Evolutionary conservation across 1,284 basidiomycete species (phyloP).

Genomic region (Rugosomyces carneus): DNA sequence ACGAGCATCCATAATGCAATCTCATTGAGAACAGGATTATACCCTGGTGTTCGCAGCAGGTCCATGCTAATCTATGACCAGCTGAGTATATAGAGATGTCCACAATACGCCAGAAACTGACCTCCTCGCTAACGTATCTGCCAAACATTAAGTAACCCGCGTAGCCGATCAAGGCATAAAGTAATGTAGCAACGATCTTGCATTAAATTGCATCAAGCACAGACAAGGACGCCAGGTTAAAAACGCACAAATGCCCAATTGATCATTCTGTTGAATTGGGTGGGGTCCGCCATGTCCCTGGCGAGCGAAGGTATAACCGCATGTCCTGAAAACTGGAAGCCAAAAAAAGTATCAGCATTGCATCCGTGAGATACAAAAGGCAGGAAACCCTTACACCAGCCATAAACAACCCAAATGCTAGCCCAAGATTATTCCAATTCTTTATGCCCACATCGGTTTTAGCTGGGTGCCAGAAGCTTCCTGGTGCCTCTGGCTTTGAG

Average conservation of each 20-base stretch:
- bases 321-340: slow-evolving; percentile 78
- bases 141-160: slow-evolving; percentile 95
- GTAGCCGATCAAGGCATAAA: slow-evolving; percentile 79
- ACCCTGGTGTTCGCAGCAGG: slow-evolving; percentile 71
- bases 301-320: slow-evolving; percentile 89
- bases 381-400: slow-evolving; percentile 62
- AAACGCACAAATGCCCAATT: slow-evolving; percentile 71
- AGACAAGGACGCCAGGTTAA: neutral
- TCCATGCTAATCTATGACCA: slow-evolving; percentile 74
- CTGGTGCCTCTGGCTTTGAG: slow-evolving; percentile 72
- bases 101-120: slow-evolving; percentile 26
- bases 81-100: slow-evolving; percentile 1
- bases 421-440: slow-evolving; percentile 54
- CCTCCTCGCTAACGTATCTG: slow-evolving; percentile 75
- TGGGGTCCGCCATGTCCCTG: slow-evolving; percentile 85
- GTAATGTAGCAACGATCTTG: slow-evolving; percentile 68
- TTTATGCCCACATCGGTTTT: slow-evolving; percentile 62
- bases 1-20: slow-evolving; percentile 88
- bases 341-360: neutral
- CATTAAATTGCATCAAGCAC: neutral
- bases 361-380: neutral
- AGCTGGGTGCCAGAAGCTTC: slow-evolving; percentile 75
- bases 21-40: slow-evolving; percentile 69
- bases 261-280: slow-evolving; percentile 78
- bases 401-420: slow-evolving; percentile 89